Conservation (phyloP, 768 basidiomycete species). For the Filobasidium wieringae region DNA sequence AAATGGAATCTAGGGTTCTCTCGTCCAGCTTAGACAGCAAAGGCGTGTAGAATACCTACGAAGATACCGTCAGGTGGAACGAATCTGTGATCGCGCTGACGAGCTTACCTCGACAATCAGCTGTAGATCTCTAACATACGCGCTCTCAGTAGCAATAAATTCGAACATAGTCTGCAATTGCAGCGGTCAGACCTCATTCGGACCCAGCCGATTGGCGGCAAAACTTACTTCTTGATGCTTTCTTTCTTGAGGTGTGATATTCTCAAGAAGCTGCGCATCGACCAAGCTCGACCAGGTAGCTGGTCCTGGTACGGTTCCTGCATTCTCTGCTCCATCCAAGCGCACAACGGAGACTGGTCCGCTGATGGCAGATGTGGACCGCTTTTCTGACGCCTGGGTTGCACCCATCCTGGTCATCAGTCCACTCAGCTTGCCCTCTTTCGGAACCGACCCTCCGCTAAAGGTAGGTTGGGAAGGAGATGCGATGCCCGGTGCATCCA, state of each 20-base stretch:
- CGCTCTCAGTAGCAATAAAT: slow-evolving; percentile 75
- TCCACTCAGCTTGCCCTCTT: slow-evolving; percentile 6
- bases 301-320: slow-evolving; percentile 37
- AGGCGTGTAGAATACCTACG: slow-evolving; percentile 71
- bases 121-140: slow-evolving; percentile 84
- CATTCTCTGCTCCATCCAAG: neutral
- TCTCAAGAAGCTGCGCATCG: slow-evolving; percentile 68
- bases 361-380: slow-evolving; percentile 53
- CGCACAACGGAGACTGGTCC: slow-evolving; percentile 21
- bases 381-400: neutral
- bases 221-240: slow-evolving; percentile 67
- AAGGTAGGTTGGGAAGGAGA: slow-evolving; percentile 8
- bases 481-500: neutral
- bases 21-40: slow-evolving; percentile 59
- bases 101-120: slow-evolving; percentile 68
- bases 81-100: neutral
- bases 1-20: slow-evolving; percentile 69
- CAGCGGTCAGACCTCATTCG: neutral
- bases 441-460: neutral
- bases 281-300: slow-evolving; percentile 82
- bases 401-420: slow-evolving; percentile 11
- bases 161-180: slow-evolving; percentile 77
- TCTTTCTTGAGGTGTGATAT: slow-evolving; percentile 64
- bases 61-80: neutral
- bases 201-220: neutral